Evolutionary conservation across 2,329 filamentous ascomycete species (phyloP), one percentile per base, ranked within the genome.

Genomic region (Paraphaeosphaeria minitans): DNA sequence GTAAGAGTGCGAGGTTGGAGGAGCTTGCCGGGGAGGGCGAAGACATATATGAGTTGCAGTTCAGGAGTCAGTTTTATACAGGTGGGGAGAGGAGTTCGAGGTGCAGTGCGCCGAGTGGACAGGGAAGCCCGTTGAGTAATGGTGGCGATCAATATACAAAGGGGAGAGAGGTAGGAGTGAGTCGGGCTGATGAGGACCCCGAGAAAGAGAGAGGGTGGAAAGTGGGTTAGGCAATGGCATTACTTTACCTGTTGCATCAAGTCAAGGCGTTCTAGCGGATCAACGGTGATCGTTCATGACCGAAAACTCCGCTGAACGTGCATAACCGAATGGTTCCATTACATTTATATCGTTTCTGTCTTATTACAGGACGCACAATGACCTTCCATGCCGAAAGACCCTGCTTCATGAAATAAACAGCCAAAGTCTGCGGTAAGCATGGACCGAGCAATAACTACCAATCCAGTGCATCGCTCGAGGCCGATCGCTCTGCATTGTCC

Each of bases 1-100:
- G 89, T 0, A 92, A 89, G 79, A 84, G 89, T 1, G 82, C 87
- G 73, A 92, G 90, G 0, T 80, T 95, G 43, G 91, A 92, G 71
- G 84, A 88, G 63, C 78, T 92, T 16, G 84, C 87, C 0, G 88
- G 87, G 1, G 89, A 92, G 73, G 79, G 84, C 3, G 83, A 86
- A 1, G 87, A 55, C 31, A 58, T 63, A 19, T 68, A 68, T 45
- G 64, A 68, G 53, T 53, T 68, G 48, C 62, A 68, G 48, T 66
- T 66, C 31, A 35, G 61, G 27, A 64, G 57, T 53, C 54, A 53
- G 12, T 66, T 66, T 31, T 66, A 61, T 48, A 57, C 43, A 2
- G 42, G 37, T 22, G 41, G 41, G 2, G 53, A 45, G 21, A 48
- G 59, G 41, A 45, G 39, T 22, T 29, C 52, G 21, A 41, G 42